phyloP scores from a whole-genome alignment of 331 rosid genomes.

The Quercus lobata region DNA sequence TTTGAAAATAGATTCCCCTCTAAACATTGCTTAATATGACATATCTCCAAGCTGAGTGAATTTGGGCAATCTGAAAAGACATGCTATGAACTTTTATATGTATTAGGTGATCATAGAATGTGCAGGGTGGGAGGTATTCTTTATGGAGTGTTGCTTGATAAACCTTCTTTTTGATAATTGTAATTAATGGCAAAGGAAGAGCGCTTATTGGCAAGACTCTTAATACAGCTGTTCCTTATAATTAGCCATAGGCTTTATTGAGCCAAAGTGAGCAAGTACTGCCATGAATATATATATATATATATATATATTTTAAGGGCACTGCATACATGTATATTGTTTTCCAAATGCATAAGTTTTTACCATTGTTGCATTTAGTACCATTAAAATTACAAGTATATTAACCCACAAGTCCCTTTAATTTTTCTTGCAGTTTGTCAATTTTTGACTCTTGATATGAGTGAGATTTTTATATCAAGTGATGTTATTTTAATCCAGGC shows the following conservation, averaged over 20 bases:
- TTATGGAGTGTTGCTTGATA: background rate
- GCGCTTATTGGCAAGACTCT: background rate
- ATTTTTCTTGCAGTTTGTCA: constrained; percentile 3
- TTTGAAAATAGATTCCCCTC: background rate
- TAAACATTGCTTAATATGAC: too few relatives aligned
- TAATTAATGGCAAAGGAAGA: background rate
- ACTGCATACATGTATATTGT: too few relatives aligned
- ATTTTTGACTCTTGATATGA: constrained; percentile 3
- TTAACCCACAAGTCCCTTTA: background rate
- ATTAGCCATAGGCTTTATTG: background rate
- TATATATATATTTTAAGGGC: too few relatives aligned
- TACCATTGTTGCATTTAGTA: too few relatives aligned
- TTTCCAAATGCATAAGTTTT: too few relatives aligned
- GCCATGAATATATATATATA: background rate
- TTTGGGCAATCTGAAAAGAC: background rate
- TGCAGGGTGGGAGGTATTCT: background rate
- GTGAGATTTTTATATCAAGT: constrained; percentile 1
- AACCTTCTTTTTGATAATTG: background rate
- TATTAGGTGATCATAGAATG: background rate
- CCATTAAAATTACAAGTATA: background rate
- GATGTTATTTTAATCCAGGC: constrained; percentile 31
- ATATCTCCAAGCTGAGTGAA: background rate
- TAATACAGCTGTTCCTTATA: background rate
- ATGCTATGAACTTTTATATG: background rate
- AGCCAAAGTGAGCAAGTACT: background rate